Evolutionary conservation across 2,329 filamentous ascomycete species (phyloP).

Genomic region (Sarocladium brachiariae): DNA sequence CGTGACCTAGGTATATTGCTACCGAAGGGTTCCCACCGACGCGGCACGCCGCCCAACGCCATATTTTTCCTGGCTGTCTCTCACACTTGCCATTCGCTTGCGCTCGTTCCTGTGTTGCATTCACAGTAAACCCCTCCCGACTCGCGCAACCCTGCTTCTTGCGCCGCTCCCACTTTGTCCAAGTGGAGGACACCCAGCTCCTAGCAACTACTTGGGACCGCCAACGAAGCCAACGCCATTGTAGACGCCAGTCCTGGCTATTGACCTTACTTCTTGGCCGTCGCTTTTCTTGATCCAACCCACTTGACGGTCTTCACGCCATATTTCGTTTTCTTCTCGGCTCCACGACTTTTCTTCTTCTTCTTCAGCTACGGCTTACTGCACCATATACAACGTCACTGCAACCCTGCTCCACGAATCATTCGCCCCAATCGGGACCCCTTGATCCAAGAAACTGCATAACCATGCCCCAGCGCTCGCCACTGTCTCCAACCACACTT

Average conservation of each 20-base stretch:
- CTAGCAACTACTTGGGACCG: neutral
- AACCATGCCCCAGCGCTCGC: neutral
- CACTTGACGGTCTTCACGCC: neutral
- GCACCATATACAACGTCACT: conserved; percentile 5
- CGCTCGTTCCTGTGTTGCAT: neutral
- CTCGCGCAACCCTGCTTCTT: neutral
- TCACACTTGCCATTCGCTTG: neutral
- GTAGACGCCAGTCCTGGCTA: neutral
- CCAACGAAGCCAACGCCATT: neutral
- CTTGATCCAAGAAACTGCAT: neutral
- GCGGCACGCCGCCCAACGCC: conserved; percentile 1
- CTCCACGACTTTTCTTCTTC: conserved; percentile 3
- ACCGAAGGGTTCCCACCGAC: neutral
- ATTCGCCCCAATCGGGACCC: neutral
- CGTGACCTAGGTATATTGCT: conserved; percentile 8
- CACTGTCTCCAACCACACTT: conserved; percentile 6
- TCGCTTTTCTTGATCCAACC: conserved; percentile 2
- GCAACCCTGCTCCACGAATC: conserved; percentile 5
- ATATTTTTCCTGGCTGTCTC: neutral
- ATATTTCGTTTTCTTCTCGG: neutral
- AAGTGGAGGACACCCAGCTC: neutral
- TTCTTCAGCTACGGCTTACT: conserved; percentile 1
- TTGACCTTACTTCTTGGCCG: neutral
- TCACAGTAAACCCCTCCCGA: neutral
- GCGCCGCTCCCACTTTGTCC: neutral